Evolutionary conservation across 306 rosid species (phyloP), one percentile per base, ranked within the genome.

Genomic region (Trichosanthes cucumerina): DNA sequence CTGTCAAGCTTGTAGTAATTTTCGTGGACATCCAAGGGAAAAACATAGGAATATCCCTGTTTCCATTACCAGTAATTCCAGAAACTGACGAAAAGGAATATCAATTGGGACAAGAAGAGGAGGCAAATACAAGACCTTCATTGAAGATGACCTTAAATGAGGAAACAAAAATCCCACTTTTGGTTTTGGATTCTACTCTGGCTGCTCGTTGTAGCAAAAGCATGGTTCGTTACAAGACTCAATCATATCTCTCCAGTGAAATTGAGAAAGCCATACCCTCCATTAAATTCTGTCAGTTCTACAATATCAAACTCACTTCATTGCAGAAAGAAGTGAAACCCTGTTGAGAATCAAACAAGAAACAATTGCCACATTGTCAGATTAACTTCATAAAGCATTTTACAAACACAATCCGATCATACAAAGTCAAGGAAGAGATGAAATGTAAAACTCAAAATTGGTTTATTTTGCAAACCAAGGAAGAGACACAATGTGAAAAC

Each of bases 141-240:
- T 44, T 71, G 76, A 71, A 71, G 19, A 71, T 71, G 12, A 21
- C 76, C 34, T 47, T 26, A 70, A 39, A 68, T 10, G 73, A 36
- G 74, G 54, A 71, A 26, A 71, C 76, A 71, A 71, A 43, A 12
- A 14, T 14, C 39, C 76, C 76, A 46, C 21, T 71, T 46, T 46
- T 71, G 21, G 76, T 71, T 71, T 71, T 71, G 28, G 76, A 23
- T 71, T 71, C 38, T 2, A 46, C 76, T 71, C 76, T 71, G 21
- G 57, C 76, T 44, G 44, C 36, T 7, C 76, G 76, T 7, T 71
- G 76, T 23, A 71, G 36, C 56, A 71, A 47, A 71, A 71, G 56
- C 76, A 71, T 71, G 56, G 76, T 24, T 71, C 24, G 24, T 71
- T 24, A 71, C 76, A 71, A 38, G 15, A 41, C 75, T 41, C 24